These are phyloP conservation scores for Trichocladium antarcticum DNA, from an alignment of 495 filamentous ascomycete species.

Conservation along the genomic window DNA sequence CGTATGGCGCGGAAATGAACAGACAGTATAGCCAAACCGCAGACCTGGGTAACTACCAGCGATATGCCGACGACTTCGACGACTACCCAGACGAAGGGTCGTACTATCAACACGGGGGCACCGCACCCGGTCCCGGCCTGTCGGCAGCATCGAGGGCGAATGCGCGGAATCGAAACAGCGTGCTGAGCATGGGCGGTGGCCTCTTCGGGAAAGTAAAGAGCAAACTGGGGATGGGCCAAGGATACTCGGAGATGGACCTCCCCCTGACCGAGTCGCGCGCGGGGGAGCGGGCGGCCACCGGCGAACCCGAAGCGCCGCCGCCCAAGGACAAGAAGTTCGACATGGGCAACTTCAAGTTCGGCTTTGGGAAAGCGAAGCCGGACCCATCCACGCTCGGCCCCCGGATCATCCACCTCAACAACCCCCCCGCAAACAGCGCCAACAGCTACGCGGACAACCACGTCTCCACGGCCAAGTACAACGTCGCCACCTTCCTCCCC, in stretches of 20 bases:
- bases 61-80: conserved; percentile 75
- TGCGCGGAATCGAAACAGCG: conserved; percentile 70
- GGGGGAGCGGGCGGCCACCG: conserved; percentile 21
- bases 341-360: conserved; percentile 77
- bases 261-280: conserved; percentile 66
- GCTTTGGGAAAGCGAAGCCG: conserved; percentile 73
- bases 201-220: conserved; percentile 76
- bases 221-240: conserved; percentile 80
- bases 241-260: conserved; percentile 97
- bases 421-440: conserved; percentile 78
- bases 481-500: conserved; percentile 83
- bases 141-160: conserved; percentile 40
- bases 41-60: conserved; percentile 72
- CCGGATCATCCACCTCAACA: conserved; percentile 91
- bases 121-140: conserved; percentile 35
- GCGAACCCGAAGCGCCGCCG: conserved; percentile 21
- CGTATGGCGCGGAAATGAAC: conserved; percentile 40
- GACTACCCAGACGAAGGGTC: conserved; percentile 69
- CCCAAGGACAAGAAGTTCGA: conserved; percentile 49
- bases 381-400: conserved; percentile 88
- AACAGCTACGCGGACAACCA: conserved; percentile 94
- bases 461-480: conserved; percentile 97
- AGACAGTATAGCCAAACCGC: conserved; percentile 72
- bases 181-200: conserved; percentile 75
- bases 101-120: conserved; percentile 51